Evolutionary conservation across 2,329 filamentous ascomycete genomes (phyloP), one percentile per base, ranked within the genome.

Genomic region (Coniosporium tulheliwenetii): DNA sequence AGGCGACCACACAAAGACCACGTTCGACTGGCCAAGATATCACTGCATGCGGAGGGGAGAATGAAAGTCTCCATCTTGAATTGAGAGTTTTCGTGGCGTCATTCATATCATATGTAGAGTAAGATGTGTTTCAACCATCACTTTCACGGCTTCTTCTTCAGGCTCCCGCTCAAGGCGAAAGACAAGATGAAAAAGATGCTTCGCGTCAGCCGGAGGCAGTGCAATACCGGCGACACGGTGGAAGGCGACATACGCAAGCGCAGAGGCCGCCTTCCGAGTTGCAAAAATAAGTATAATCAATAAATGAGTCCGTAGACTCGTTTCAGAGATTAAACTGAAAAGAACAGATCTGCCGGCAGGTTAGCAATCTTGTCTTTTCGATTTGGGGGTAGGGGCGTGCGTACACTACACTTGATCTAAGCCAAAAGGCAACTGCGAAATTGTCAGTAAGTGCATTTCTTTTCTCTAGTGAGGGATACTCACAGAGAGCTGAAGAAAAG

Each of bases 321-420:
- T 33, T 33, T 33, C 32, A 33, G 32, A 33, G 32, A 33, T 33
- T 33, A 33, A 33, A 33, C 32, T 33, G 32, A 33, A 33, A 33
- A 33, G 32, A 33, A 33, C 32, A 33, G 32, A 33, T 33, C n/a
- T n/a, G n/a, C n/a, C n/a, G n/a, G n/a, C n/a, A n/a, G n/a, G n/a
- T n/a, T n/a, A n/a, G n/a, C n/a, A n/a, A n/a, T n/a, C n/a, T n/a
- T n/a, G n/a, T n/a, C n/a, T n/a, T n/a, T n/a, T n/a, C n/a, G n/a
- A n/a, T n/a, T n/a, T n/a, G n/a, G n/a, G n/a, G n/a, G n/a, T n/a
- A n/a, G n/a, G n/a, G n/a, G n/a, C n/a, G n/a, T n/a, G n/a, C n/a
- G n/a, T n/a, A n/a, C n/a, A 26, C 19, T 26, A 26, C 19, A 26
- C 79, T 84, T 85, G 81, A 85, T 85, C 81, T 85, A 82, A 83